Evolutionary conservation across 1,284 basidiomycete species (phyloP).

Genomic region (Trichosporon sp.): DNA sequence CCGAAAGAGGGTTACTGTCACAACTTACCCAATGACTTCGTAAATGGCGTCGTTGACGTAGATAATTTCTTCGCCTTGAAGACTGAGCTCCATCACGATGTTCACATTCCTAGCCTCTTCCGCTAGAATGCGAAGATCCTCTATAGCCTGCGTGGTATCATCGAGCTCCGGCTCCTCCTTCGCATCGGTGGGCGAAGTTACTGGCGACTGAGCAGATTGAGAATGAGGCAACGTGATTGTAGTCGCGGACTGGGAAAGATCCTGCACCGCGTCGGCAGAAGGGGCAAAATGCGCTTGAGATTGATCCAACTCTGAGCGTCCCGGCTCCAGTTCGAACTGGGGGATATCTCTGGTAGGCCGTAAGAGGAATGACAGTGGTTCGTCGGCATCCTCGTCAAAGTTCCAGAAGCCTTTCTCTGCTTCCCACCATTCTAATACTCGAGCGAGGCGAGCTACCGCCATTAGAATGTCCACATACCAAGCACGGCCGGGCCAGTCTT

Average conservation of each 20-base stretch:
- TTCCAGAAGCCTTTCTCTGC: constrained; percentile 99
- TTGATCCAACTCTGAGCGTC: background rate
- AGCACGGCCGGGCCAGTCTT: constrained; percentile 93
- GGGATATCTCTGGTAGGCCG: constrained; percentile 56
- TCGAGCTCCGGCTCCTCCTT: background rate
- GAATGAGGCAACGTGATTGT: constrained; percentile 1
- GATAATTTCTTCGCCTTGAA: constrained; percentile 78
- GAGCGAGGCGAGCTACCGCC: constrained; percentile 90
- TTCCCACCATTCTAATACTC: constrained; percentile 99
- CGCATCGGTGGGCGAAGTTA: background rate
- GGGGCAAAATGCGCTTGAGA: background rate
- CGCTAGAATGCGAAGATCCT: constrained; percentile 75
- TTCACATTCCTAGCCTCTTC: constrained; percentile 91
- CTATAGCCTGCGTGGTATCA: constrained; percentile 57
- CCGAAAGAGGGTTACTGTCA: background rate
- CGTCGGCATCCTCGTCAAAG: constrained; percentile 84
- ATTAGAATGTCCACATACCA: constrained; percentile 98
- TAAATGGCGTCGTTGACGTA: constrained; percentile 93
- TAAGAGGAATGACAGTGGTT: constrained; percentile 81
- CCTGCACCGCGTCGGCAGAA: background rate
- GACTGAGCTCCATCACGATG: constrained; percentile 87
- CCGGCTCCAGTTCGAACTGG: constrained; percentile 13
- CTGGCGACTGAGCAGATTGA: background rate
- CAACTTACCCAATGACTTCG: constrained; percentile 80
- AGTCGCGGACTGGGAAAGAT: constrained; percentile 5